phyloP scores from a whole-genome alignment of 208 protist genomes.

The Acanthamoeba culbertsoni region DNA sequence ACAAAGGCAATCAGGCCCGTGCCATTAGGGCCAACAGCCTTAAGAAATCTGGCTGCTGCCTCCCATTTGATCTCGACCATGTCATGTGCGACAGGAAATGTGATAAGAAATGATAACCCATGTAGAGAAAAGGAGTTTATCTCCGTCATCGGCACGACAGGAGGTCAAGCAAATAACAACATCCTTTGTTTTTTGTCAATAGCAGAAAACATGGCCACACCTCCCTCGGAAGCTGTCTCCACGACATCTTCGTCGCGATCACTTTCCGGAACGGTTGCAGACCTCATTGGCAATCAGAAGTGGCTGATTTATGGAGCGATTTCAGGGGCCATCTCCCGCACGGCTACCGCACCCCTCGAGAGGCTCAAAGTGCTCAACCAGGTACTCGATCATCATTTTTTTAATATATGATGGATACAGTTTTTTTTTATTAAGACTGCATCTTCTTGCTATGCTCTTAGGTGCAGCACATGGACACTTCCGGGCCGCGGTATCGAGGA shows the following conservation, averaged over 20 bases:
- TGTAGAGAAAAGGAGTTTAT: too few relatives aligned
- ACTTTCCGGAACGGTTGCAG: neutral
- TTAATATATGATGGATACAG: neutral
- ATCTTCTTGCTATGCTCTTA: neutral
- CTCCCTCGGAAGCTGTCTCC: too few relatives aligned
- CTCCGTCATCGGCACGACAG: too few relatives aligned
- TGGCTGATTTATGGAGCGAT: slow-evolving; percentile 91
- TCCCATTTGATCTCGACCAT: too few relatives aligned
- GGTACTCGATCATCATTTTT: slow-evolving; percentile 73
- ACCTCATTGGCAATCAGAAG: slow-evolving; percentile 72
- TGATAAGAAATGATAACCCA: too few relatives aligned
- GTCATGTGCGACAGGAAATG: too few relatives aligned
- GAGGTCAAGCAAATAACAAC: too few relatives aligned
- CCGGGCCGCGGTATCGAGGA: neutral
- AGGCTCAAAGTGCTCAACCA: slow-evolving; percentile 94
- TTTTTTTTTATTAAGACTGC: neutral
- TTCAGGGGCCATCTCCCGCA: slow-evolving; percentile 91
- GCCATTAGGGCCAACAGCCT: neutral
- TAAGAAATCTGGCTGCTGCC: neutral
- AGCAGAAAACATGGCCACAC: too few relatives aligned
- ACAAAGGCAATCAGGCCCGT: neutral
- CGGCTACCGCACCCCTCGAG: slow-evolving; percentile 91
- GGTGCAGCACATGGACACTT: slow-evolving; percentile 34
- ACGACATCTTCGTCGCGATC: neutral
- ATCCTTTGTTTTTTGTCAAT: too few relatives aligned